A percentile compares a stretch with the other conserved stretches of the same genome.
Conservation (phyloP, 345 rosid species). For the Dipteronia sinensis region DNA sequence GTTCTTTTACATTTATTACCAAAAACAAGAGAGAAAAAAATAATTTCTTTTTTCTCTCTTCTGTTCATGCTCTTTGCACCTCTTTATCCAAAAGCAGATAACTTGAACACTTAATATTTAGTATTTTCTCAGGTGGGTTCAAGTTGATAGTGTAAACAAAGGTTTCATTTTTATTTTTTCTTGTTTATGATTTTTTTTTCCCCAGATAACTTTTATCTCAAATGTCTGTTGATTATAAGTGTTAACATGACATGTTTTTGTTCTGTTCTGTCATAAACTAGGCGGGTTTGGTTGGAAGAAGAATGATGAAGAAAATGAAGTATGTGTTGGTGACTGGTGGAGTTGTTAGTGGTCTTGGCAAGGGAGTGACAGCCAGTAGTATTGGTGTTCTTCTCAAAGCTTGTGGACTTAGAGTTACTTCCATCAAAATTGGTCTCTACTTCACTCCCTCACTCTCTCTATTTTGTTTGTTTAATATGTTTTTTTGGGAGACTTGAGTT, state of each 20-base stretch:
- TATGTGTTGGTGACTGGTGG: slow-evolving; percentile 69
- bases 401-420: slow-evolving; percentile 82
- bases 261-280: not conserved
- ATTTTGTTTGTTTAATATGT: not conserved
- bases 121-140: not conserved
- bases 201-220: not conserved
- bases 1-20: not conserved
- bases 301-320: slow-evolving; percentile 45
- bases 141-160: not conserved
- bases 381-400: slow-evolving; percentile 68
- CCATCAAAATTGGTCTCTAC: slow-evolving; percentile 69
- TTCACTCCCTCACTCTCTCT: not conserved
- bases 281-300: not conserved
- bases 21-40: not conserved
- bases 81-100: slow-evolving; percentile 8
- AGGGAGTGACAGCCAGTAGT: slow-evolving; percentile 75
- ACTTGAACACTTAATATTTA: not conserved
- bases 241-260: not conserved
- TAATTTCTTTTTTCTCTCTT: not conserved
- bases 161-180: not conserved
- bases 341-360: slow-evolving; percentile 71
- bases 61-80: slow-evolving; percentile 16
- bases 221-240: not conserved
- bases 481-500: not conserved
- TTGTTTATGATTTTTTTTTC: not conserved